Base-by-base conservation (phyloP, 306 rosid species). In the Trifolium pratense region DNA sequence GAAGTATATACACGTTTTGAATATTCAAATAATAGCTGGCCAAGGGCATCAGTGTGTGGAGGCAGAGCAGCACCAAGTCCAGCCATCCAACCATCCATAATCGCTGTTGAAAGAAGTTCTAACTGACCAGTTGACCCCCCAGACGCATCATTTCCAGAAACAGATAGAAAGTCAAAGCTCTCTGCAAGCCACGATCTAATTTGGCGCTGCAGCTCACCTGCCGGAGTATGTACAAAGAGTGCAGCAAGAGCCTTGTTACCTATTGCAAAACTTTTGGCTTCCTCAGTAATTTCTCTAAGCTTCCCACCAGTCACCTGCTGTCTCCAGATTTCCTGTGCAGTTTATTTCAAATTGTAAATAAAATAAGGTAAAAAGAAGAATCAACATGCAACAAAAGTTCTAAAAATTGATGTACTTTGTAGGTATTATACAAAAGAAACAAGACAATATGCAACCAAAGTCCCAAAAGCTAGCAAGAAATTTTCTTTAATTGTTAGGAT, bases 71-170 rank as follows among this genome's bases (percentile, higher is more conserved):
- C 98, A 82, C 98, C 96, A 73, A 94, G 96, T 76, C 97, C 98
- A 66, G 96, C 98, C 92, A 91, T 94, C 97, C 98, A 94, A 77
- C 98, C 97, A 84, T 94, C 98, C 98, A 94, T 94, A 77, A 91
- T 89, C 71, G 98, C 97, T 76, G 98, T 94, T 80, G 98, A 94
- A 84, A 94, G 96, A 80, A 94, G 98, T 85, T 94, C 98, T 86
- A 94, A 81, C 84, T 91, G 97, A 87, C 98, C 95, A 73, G 97
- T 89, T 73, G 97, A 76, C 9, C 92, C 98, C 51, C 90, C 94
- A 5, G 83, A 81, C 48, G 88, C 81, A 82, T 89, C 96, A 46
- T 89, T 90, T 83, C 88, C 92, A 5, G 88, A 77, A 78, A 89
- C 80, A 37, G 96, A 94, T 53, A 94, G 84, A 82, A 87, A 91